Evolutionary conservation across 2,329 filamentous ascomycete genomes (phyloP).

Genomic region (Penicillium psychrosexuale): DNA sequence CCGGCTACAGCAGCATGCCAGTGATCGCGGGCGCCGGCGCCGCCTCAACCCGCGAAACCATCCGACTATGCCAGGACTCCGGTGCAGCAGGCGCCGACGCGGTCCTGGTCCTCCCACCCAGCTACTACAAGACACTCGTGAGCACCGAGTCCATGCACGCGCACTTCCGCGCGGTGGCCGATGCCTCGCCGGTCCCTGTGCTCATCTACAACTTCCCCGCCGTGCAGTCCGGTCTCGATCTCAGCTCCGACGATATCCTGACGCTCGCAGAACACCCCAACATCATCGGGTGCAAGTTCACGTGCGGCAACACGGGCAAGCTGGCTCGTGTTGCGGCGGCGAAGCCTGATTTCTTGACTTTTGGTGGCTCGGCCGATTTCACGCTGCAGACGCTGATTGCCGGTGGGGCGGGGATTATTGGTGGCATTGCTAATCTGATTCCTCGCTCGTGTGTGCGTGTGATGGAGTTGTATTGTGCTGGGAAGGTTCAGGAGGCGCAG

Average conservation of each 20-base stretch:
- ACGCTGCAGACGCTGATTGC: constrained; percentile 75
- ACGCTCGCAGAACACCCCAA: constrained; percentile 58
- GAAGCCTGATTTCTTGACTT: constrained; percentile 67
- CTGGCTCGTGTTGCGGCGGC: constrained; percentile 60
- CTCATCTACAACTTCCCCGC: constrained; percentile 72
- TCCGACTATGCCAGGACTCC: constrained; percentile 67
- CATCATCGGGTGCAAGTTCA: constrained; percentile 69
- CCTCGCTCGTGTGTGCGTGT: constrained; percentile 77
- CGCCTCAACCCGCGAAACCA: constrained; percentile 69
- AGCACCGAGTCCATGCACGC: constrained; percentile 57
- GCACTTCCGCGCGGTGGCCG: constrained; percentile 65
- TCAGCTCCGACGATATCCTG: constrained; percentile 64
- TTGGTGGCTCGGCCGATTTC: constrained; percentile 85
- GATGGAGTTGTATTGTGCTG: constrained; percentile 71
- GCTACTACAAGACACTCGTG: constrained; percentile 70
- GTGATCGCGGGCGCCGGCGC: constrained; percentile 73
- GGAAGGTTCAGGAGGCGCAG: constrained; percentile 71
- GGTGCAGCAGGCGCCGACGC: constrained; percentile 69
- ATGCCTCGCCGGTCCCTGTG: constrained; percentile 59
- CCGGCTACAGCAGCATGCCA: constrained; percentile 64
- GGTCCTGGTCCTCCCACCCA: constrained; percentile 70
- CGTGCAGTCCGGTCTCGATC: constrained; percentile 64
- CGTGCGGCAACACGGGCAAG: constrained; percentile 72
- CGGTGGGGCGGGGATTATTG: constrained; percentile 80
- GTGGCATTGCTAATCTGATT: constrained; percentile 79